Evolutionary conservation across 208 protist genomes (phyloP).

Genomic region (Novymonas esmeraldas): DNA sequence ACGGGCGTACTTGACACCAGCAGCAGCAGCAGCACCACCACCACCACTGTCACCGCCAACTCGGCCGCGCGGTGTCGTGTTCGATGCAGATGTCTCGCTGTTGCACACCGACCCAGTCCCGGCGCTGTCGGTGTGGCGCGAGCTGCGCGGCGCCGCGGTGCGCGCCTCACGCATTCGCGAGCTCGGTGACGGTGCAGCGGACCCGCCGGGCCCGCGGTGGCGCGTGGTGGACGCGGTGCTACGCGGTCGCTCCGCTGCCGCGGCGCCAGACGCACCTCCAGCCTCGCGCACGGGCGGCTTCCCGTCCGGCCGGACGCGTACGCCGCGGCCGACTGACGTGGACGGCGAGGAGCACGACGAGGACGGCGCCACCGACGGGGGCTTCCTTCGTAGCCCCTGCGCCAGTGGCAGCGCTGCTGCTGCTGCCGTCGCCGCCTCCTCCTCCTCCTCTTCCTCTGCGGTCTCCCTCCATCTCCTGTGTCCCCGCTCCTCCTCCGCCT

Average conservation of each 20-base stretch:
- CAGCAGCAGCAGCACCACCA: too few species aligned
- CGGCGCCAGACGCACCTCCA: neutral
- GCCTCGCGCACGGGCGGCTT: neutral
- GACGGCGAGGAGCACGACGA: neutral
- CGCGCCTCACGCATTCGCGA: neutral
- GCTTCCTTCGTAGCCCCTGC: too few species aligned
- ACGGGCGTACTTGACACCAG: neutral
- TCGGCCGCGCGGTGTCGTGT: constrained; percentile 1
- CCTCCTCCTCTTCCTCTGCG: neutral
- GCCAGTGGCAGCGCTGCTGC: neutral
- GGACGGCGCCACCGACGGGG: too few species aligned
- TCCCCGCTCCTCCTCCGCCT: neutral
- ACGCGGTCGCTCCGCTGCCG: neutral
- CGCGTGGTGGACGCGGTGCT: neutral
- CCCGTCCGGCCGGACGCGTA: neutral
- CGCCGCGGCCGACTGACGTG: neutral
- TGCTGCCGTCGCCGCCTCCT: neutral
- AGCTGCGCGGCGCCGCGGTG: neutral
- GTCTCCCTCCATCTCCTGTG: neutral
- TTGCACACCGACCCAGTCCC: neutral
- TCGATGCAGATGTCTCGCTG: neutral
- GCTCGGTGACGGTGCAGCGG: neutral
- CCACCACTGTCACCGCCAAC: neutral
- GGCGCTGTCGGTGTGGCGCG: neutral
- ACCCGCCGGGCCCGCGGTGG: neutral